phyloP scores from a whole-genome alignment of 345 rosid genomes.

The Camelina laxa region DNA sequence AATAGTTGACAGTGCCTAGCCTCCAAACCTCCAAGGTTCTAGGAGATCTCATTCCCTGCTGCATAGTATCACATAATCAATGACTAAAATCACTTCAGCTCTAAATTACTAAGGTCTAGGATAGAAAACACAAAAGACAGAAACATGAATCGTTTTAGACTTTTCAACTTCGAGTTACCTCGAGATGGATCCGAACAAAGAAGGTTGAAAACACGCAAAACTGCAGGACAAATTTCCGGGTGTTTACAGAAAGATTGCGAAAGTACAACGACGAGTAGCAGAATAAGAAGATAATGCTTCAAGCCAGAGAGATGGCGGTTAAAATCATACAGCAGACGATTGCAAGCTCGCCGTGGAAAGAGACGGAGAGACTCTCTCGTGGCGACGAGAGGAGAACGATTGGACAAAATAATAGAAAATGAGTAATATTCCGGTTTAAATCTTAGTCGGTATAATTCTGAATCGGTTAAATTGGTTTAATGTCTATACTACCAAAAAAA shows the following conservation, averaged over 20 bases:
- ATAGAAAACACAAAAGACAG: neutral
- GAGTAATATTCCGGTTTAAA: constrained; percentile 29
- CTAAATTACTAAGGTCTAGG: neutral
- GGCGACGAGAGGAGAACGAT: neutral
- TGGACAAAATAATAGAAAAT: neutral
- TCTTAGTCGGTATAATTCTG: neutral
- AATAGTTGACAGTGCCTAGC: constrained; percentile 72
- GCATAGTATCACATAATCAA: constrained; percentile 5
- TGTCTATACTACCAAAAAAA: neutral
- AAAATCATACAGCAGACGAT: constrained; percentile 1
- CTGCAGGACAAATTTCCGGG: constrained; percentile 5
- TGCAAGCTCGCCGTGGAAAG: constrained; percentile 27
- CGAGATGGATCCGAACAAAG: constrained; percentile 17
- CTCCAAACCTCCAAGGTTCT: constrained; percentile 75
- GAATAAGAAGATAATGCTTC: neutral
- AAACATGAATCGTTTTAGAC: neutral
- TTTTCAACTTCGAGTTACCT: constrained; percentile 2
- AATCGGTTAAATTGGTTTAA: neutral
- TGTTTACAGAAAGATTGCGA: constrained; percentile 22
- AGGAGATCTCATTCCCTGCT: constrained; percentile 61
- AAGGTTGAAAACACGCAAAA: neutral
- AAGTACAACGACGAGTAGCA: neutral
- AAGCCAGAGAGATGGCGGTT: constrained; percentile 1
- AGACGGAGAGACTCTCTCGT: constrained; percentile 31
- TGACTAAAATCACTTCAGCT: neutral